Base-by-base conservation (phyloP, 305 asterid species). In the Fraxinus ornus region DNA sequence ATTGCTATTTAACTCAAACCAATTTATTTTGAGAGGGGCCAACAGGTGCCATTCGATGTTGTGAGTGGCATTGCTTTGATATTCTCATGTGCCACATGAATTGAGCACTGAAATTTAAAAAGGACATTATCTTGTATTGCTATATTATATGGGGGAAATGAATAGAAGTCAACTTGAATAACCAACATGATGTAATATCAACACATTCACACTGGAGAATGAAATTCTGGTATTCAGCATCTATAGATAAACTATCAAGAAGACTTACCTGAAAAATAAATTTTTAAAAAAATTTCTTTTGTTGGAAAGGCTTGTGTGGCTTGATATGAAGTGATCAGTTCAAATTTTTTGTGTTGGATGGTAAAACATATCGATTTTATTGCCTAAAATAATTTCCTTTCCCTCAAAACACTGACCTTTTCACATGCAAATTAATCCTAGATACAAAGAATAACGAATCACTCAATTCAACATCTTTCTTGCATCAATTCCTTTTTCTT, bases 401-500 rank as follows among this genome's bases (percentile, higher is more conserved):
- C 73, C 73, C 15, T 22, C 33, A 10, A 22, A 64, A 24, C 35
- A 24, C 13, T 64, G 33, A 64, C 32, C 35, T 64, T 64, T 64
- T 24, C 33, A 24, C 73, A 24, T 64, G 73, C 33, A 64, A 64
- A 24, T 64, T 64, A 64, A 64, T 24, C 73, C 17, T n/a, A n/a
- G n/a, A n/a, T n/a, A n/a, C n/a, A n/a, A n/a, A n/a, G n/a, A n/a
- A n/a, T n/a, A n/a, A n/a, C n/a, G n/a, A n/a, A n/a, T n/a, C n/a
- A n/a, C n/a, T n/a, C 3, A 26, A 4, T 72, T 44, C 5, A 26
- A 4, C 52, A 3, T 36, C 24, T 12, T 78, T 49, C 55, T 75
- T 30, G 70, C 36, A 62, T 68, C 82, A 85, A 84, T 49, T 78
- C 36, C 77, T 71, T 10, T 64, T 37, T 76, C 80, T 76, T 35